phyloP scores from a whole-genome alignment of 73 alveolate species.

The Stentor roeselii region DNA sequence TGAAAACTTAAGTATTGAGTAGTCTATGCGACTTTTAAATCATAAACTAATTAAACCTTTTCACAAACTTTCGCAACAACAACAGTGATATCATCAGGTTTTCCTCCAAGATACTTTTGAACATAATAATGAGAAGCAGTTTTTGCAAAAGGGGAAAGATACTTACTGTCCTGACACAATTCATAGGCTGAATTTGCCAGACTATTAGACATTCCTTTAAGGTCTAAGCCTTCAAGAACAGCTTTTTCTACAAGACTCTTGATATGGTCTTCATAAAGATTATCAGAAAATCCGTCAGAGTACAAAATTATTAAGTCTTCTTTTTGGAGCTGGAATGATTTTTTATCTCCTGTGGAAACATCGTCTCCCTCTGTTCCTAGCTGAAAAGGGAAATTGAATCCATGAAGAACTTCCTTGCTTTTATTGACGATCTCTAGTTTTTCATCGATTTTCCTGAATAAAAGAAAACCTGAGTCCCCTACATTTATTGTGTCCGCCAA shows the following conservation, averaged over 20 bases:
- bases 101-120: slow-evolving; percentile 45
- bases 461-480: slow-evolving; percentile 63
- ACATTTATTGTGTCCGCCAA: slow-evolving; percentile 37
- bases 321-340: slow-evolving; percentile 10
- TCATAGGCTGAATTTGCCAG: slow-evolving; percentile 1
- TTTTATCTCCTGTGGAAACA: slow-evolving; percentile 39
- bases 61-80: slow-evolving; percentile 51
- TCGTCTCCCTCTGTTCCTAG: slow-evolving; percentile 73
- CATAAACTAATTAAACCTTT: background rate
- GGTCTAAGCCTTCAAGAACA: background rate
- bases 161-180: background rate
- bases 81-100: slow-evolving; percentile 70
- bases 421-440: background rate
- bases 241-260: background rate
- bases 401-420: slow-evolving; percentile 50
- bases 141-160: background rate
- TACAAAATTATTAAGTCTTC: slow-evolving; percentile 17
- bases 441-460: slow-evolving; percentile 36
- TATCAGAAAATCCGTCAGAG: slow-evolving; percentile 18
- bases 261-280: background rate
- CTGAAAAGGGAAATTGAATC: slow-evolving; percentile 66
- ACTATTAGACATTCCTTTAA: background rate
- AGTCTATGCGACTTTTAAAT: no score
- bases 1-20: no score
- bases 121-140: background rate